A percentile compares a stretch with the other conserved stretches of the same genome.
phyloP scores from a whole-genome alignment of 1,139 yeast genomes.

The Wickerhamomyces sp. region DNA sequence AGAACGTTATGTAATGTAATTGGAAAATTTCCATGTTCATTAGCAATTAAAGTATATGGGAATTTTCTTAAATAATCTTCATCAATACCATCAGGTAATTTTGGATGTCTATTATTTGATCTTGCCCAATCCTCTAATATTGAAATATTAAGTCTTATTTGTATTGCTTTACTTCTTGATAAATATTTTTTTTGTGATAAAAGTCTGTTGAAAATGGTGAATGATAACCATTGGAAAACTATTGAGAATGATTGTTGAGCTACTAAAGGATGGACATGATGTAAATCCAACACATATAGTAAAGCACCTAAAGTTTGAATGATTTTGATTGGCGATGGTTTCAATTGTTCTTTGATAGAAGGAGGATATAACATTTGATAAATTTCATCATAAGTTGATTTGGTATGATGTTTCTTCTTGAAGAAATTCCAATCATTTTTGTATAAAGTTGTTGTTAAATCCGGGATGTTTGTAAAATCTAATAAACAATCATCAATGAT shows the following conservation, averaged over 20 bases:
- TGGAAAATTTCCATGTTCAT: constrained; percentile 12
- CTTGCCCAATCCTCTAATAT: constrained; percentile 92
- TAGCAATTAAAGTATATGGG: constrained; percentile 37
- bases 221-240: constrained; percentile 74
- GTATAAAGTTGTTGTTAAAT: constrained; percentile 44
- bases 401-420: constrained; percentile 41
- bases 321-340: constrained; percentile 83
- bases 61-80: constrained; percentile 32
- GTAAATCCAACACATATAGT: constrained; percentile 77
- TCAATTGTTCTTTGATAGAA: constrained; percentile 55
- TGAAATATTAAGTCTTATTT: constrained; percentile 79
- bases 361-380: constrained; percentile 71
- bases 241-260: constrained; percentile 74
- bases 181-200: constrained; percentile 54
- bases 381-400: constrained; percentile 57
- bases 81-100: constrained; percentile 36
- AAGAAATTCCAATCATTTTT: constrained; percentile 76
- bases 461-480: constrained; percentile 61
- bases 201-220: constrained; percentile 68
- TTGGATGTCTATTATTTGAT: constrained; percentile 61
- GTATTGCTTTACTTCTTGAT: constrained; percentile 82
- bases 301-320: constrained; percentile 87
- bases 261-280: constrained; percentile 71
- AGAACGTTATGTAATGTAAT: constrained; percentile 24
- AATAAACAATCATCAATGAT: constrained; percentile 60